Evolutionary conservation across 2,329 filamentous ascomycete genomes (phyloP).

Genomic region (Ambrosiella xylebori): DNA sequence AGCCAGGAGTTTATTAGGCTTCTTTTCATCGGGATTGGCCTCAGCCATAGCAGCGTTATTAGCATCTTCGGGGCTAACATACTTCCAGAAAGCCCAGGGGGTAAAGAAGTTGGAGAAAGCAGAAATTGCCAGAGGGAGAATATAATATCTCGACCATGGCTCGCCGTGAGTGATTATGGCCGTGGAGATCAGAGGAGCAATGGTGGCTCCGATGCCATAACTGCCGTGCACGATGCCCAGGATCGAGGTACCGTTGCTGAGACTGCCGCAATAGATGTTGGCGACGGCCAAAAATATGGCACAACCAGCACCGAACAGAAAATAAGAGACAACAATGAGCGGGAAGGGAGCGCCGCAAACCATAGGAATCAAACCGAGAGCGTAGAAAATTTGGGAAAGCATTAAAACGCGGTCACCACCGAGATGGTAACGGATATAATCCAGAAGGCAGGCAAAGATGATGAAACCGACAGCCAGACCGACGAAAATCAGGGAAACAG

Average conservation of each 20-base stretch:
- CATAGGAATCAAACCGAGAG: slow-evolving; percentile 46
- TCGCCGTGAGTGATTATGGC: slow-evolving; percentile 38
- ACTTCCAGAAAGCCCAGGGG: slow-evolving; percentile 48
- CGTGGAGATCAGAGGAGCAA: slow-evolving; percentile 59
- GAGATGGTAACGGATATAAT: slow-evolving; percentile 41
- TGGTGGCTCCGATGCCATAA: slow-evolving; percentile 47
- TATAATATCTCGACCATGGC: slow-evolving; percentile 57
- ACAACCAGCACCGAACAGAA: slow-evolving; percentile 44
- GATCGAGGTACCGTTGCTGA: slow-evolving; percentile 35
- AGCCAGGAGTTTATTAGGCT: slow-evolving; percentile 18
- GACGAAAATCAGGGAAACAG: slow-evolving; percentile 70
- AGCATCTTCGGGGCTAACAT: slow-evolving; percentile 25
- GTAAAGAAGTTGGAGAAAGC: slow-evolving; percentile 38
- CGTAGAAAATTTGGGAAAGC: slow-evolving; percentile 37
- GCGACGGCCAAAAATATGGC: slow-evolving; percentile 38
- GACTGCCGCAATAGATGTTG: slow-evolving; percentile 41
- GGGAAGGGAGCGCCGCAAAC: slow-evolving; percentile 53
- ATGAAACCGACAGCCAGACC: slow-evolving; percentile 65
- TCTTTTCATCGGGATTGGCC: slow-evolving; percentile 12
- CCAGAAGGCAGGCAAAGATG: slow-evolving; percentile 50
- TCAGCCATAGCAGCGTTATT: slow-evolving; percentile 15
- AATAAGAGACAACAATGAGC: slow-evolving; percentile 48
- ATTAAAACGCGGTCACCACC: slow-evolving; percentile 50
- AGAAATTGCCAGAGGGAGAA: slow-evolving; percentile 43
- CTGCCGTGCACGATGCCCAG: slow-evolving; percentile 49